phyloP scores from a whole-genome alignment of 352 stramenopile genomes.

The Globisporangium emineosum region DNA sequence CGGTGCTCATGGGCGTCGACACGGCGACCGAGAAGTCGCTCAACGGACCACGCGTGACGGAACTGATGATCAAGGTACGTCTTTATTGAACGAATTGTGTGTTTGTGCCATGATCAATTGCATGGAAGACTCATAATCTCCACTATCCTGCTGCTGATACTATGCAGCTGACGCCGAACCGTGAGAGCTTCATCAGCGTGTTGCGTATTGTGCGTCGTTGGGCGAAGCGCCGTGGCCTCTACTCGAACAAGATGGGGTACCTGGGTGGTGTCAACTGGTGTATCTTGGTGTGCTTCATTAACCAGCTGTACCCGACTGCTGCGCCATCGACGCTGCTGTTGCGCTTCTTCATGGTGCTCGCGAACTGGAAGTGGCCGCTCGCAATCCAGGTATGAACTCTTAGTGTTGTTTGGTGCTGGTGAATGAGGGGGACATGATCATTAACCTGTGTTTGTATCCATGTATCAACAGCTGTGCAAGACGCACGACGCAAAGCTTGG shows the following conservation, averaged over 20 bases:
- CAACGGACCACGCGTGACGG: constrained; percentile 89
- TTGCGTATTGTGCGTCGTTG: constrained; percentile 86
- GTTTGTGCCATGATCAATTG: not conserved
- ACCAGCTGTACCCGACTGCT: constrained; percentile 86
- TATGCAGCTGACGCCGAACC: constrained; percentile 68
- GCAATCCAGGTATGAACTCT: constrained; percentile 73
- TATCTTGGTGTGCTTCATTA: constrained; percentile 97
- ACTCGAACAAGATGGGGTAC: constrained; percentile 99
- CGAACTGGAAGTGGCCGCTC: constrained; percentile 89
- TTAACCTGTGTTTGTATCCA: constrained; percentile 7
- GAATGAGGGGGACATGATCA: too few relatives aligned
- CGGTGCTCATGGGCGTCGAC: constrained; percentile 85
- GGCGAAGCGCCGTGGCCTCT: constrained; percentile 93
- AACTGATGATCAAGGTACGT: constrained; percentile 87
- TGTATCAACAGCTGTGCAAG: constrained; percentile 62
- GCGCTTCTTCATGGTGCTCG: constrained; percentile 90
- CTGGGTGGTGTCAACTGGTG: constrained; percentile 98
- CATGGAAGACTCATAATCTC: constrained; percentile 5
- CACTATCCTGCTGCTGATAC: not conserved
- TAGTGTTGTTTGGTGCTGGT: constrained; percentile 1
- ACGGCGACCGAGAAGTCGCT: constrained; percentile 87
- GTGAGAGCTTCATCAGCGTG: constrained; percentile 86
- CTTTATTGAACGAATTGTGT: not conserved
- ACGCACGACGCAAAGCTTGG: constrained; percentile 84
- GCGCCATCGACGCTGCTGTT: constrained; percentile 80